Conservation (phyloP, 169 alveolate species). For the Cystoisospora suis region DNA sequence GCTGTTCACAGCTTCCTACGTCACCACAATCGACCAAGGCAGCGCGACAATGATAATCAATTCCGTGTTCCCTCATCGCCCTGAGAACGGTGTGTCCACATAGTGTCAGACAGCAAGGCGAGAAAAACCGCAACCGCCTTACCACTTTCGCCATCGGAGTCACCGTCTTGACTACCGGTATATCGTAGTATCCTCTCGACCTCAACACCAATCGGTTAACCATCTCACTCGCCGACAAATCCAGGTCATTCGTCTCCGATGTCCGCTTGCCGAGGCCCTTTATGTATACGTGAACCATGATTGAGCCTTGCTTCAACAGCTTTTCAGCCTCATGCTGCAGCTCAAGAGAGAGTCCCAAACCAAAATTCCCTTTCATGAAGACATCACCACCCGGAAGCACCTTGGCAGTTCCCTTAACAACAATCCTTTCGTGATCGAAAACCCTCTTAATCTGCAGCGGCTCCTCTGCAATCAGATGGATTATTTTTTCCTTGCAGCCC, state of each 20-base stretch:
- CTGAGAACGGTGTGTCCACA: no score
- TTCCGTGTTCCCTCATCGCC: no score
- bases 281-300: conserved; percentile 50
- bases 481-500: conserved; percentile 47
- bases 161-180: conserved; percentile 48
- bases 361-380: conserved; percentile 50
- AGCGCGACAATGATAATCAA: no score
- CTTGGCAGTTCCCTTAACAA: conserved; percentile 53
- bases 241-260: conserved; percentile 43
- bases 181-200: conserved; percentile 50
- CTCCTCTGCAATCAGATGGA: conserved; percentile 48
- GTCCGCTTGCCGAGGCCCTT: conserved; percentile 36
- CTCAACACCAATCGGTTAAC: conserved; percentile 48
- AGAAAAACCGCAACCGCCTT: background rate
- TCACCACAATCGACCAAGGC: no score
- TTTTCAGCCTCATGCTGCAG: conserved; percentile 56
- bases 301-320: conserved; percentile 37
- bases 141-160: conserved; percentile 15
- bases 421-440: conserved; percentile 36
- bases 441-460: conserved; percentile 50
- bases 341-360: conserved; percentile 50
- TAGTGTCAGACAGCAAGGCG: no score
- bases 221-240: conserved; percentile 60
- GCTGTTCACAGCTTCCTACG: no score
- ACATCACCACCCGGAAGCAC: conserved; percentile 46